A percentile compares a stretch with the other conserved stretches of the same genome.
These are phyloP conservation scores for Eucalyptus lansdowneana DNA, from an alignment of 345 rosid genomes.

Conservation along the genomic window DNA sequence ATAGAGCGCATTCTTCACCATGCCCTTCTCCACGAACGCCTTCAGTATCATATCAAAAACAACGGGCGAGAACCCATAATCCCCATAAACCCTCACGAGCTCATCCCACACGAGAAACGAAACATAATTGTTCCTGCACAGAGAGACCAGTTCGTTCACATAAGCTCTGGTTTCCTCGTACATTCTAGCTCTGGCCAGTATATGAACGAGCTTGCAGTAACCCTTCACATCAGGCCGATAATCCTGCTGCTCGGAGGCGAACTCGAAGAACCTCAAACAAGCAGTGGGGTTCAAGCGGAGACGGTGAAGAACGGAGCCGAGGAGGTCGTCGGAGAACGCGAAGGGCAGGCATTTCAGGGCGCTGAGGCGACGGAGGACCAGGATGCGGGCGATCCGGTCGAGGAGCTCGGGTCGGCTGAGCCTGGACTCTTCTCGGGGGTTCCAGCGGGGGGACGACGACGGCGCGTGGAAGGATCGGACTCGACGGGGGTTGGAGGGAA, in stretches of 20 bases:
- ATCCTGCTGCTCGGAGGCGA: conserved; percentile 46
- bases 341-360: conserved; percentile 46
- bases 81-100: conserved; percentile 38
- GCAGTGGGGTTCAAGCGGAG: conserved; percentile 53
- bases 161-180: conserved; percentile 44
- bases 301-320: conserved; percentile 44
- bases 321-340: conserved; percentile 57
- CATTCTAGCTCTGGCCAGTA: conserved; percentile 67
- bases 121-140: conserved; percentile 29
- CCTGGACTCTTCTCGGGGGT: conserved; percentile 46
- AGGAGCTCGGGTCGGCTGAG: conserved; percentile 41
- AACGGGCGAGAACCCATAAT: conserved; percentile 41
- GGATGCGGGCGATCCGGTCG: conserved; percentile 60
- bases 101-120: conserved; percentile 46
- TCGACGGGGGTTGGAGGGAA: neutral
- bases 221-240: conserved; percentile 51
- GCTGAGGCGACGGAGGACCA: conserved; percentile 42
- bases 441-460: conserved; percentile 23
- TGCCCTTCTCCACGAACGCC: conserved; percentile 45
- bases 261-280: conserved; percentile 45
- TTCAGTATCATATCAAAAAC: conserved; percentile 83
- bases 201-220: conserved; percentile 70
- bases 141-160: conserved; percentile 31
- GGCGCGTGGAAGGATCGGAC: neutral
- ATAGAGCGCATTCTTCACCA: conserved; percentile 55